These are phyloP conservation scores for Globisporangium middletonii DNA, from an alignment of 352 stramenopile genomes.

Conservation along the genomic window DNA sequence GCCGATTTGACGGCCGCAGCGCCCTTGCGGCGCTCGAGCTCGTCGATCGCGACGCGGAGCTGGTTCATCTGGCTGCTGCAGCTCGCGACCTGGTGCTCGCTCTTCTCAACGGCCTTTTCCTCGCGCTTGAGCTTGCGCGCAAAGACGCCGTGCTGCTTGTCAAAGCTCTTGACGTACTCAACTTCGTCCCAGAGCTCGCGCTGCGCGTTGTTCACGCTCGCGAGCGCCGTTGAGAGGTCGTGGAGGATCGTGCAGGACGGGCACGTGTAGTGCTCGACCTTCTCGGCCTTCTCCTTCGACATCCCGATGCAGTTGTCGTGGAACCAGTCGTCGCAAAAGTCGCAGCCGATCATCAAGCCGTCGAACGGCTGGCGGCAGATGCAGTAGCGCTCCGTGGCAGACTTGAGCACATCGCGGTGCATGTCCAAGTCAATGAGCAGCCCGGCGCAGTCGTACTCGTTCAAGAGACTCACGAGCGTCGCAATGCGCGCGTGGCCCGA, in stretches of 20 bases:
- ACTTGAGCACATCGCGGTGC: conserved; percentile 86
- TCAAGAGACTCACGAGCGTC: conserved; percentile 55
- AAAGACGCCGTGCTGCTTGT: conserved; percentile 72
- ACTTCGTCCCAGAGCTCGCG: conserved; percentile 76
- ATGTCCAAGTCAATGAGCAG: conserved; percentile 85
- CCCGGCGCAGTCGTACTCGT: conserved; percentile 74
- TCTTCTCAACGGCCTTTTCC: conserved; percentile 78
- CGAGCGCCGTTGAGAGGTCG: conserved; percentile 67
- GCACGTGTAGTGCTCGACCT: conserved; percentile 95
- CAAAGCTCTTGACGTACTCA: conserved; percentile 78
- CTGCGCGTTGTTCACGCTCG: conserved; percentile 44
- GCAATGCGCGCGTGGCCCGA: conserved; percentile 71
- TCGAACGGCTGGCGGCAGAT: conserved; percentile 90
- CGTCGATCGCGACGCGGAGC: conserved; percentile 59
- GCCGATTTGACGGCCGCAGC: background rate
- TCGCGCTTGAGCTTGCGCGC: conserved; percentile 80
- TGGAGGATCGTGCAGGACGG: conserved; percentile 91
- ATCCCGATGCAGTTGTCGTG: conserved; percentile 88
- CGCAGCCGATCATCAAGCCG: conserved; percentile 87
- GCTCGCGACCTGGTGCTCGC: conserved; percentile 68
- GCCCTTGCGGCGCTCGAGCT: conserved; percentile 57
- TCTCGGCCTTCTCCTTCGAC: conserved; percentile 91
- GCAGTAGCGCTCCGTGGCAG: conserved; percentile 89
- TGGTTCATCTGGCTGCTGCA: conserved; percentile 82
- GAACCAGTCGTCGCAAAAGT: conserved; percentile 88